Base-by-base conservation (phyloP, 768 basidiomycete species). In the Boletus huronensis region DNA sequence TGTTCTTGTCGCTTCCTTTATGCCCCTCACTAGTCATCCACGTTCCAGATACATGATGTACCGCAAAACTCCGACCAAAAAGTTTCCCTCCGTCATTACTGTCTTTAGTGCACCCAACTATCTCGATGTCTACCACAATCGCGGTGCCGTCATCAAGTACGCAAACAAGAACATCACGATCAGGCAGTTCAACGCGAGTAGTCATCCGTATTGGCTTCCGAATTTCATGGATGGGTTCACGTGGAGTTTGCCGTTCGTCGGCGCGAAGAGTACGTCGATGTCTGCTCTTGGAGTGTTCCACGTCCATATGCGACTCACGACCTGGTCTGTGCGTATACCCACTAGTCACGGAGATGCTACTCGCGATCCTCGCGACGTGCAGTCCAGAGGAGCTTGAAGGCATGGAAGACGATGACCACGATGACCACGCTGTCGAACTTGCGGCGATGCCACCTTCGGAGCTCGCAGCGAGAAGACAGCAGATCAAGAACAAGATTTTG, bases 161-260 rank as follows among this genome's bases (percentile, higher is more conserved):
- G 93, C 90, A 52, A 94, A 94, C 72, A 95, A 94, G 77, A 95
- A 90, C 52, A 94, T 98, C 74, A 98, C 93, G 41, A 97, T 98
- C 58, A 79, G 94, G 59, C 92, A 94, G 72, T 95, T 88, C 64
- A 87, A 88, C 66, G 81, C 80, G 48, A 83, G 77, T 35, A 79
- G 84, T 28, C 92, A 94, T 69, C 92, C 92, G 4, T 98, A 93
- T 71, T 97, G 94, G 93, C 74, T 99, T 31, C 96, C 96, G 0
- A 98, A 98, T 73, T 97, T 98, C 61, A 95, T 97, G 87, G 93
- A 98, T 67, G 95, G 90, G 31, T 98, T 99, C 69, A 98, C 95
- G 3, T 99, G 96, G 96, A 93, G 90, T 79, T 70, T 99, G 54
- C 96, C 96, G 0, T 99, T 99, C 66, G 96, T 99, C 3, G 96